These are phyloP conservation scores for Barnettozyma wickerhamii DNA, from an alignment of 805 yeast genomes.

Conservation along the genomic window DNA sequence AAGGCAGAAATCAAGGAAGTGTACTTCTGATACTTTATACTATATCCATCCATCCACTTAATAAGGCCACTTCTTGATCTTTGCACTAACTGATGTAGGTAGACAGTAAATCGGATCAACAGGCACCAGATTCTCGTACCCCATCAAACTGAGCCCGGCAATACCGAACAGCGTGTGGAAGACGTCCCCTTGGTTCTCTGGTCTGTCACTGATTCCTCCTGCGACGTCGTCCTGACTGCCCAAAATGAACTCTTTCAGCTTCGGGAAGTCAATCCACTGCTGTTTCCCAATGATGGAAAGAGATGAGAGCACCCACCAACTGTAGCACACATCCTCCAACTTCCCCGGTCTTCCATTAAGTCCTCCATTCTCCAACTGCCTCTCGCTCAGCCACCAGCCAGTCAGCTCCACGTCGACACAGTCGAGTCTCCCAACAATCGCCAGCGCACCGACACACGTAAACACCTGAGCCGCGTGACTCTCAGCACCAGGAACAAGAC, in stretches of 20 bases:
- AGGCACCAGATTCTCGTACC: conserved; percentile 49
- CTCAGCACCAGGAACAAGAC: conserved; percentile 91
- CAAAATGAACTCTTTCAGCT: conserved; percentile 63
- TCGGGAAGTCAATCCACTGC: conserved; percentile 72
- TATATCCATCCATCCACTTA: too few relatives aligned
- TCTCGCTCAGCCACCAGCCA: conserved; percentile 85
- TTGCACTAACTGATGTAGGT: conserved; percentile 43
- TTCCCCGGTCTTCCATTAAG: conserved; percentile 95
- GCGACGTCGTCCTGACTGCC: conserved; percentile 66
- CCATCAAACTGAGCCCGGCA: conserved; percentile 79
- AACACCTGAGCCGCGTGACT: conserved; percentile 91
- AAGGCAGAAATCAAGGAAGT: conserved; percentile 45
- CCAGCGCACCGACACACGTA: conserved; percentile 78
- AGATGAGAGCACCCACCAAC: conserved; percentile 94
- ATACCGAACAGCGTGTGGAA: conserved; percentile 90
- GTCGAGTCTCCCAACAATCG: conserved; percentile 59
- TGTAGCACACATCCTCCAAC: conserved; percentile 94
- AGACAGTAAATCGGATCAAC: conserved; percentile 88
- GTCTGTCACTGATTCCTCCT: conserved; percentile 93
- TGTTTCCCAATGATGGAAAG: conserved; percentile 60
- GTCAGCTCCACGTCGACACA: conserved; percentile 41
- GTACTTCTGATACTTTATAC: conserved; percentile 29
- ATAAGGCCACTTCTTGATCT: conserved; percentile 33
- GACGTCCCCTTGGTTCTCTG: conserved; percentile 87
- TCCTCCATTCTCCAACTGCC: conserved; percentile 86